phyloP scores from a whole-genome alignment of 768 basidiomycete genomes.

The Amanita thiersii region DNA sequence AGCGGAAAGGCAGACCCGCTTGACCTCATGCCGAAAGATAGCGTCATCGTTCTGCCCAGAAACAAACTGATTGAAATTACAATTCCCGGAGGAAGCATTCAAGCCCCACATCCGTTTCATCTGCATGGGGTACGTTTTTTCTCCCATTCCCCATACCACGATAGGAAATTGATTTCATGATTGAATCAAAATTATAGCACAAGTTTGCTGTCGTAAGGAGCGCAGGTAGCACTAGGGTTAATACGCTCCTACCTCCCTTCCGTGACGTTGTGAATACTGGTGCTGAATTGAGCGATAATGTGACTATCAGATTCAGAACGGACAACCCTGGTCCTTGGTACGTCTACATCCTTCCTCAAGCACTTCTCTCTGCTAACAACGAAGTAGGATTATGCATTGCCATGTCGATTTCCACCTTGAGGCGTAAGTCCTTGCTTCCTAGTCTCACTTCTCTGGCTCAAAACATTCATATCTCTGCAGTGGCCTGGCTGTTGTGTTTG shows the following conservation, averaged over 20 bases:
- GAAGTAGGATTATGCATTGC: constrained; percentile 5
- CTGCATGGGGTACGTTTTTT: constrained; percentile 28
- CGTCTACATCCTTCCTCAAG: neutral
- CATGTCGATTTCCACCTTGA: constrained; percentile 5
- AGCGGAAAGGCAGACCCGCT: constrained; percentile 27
- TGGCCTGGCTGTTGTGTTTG: constrained; percentile 7
- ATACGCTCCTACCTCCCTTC: constrained; percentile 27
- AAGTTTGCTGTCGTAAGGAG: constrained; percentile 31
- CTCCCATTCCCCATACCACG: neutral
- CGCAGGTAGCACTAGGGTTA: constrained; percentile 27
- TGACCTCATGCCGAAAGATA: constrained; percentile 28
- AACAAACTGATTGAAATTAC: constrained; percentile 41
- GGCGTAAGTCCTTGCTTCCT: constrained; percentile 1
- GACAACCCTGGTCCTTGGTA: constrained; percentile 9
- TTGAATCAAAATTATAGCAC: constrained; percentile 16
- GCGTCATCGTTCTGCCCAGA: constrained; percentile 31
- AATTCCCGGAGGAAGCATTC: constrained; percentile 30
- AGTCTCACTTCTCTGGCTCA: neutral
- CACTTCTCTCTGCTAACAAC: neutral
- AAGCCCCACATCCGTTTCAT: constrained; percentile 35
- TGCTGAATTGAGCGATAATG: neutral
- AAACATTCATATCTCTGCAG: neutral
- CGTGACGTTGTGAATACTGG: constrained; percentile 8
- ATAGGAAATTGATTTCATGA: neutral
- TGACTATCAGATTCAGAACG: constrained; percentile 8